These are phyloP conservation scores for Lentinula novae-zelandiae DNA, from an alignment of 1,284 basidiomycete genomes.

Conservation along the genomic window DNA sequence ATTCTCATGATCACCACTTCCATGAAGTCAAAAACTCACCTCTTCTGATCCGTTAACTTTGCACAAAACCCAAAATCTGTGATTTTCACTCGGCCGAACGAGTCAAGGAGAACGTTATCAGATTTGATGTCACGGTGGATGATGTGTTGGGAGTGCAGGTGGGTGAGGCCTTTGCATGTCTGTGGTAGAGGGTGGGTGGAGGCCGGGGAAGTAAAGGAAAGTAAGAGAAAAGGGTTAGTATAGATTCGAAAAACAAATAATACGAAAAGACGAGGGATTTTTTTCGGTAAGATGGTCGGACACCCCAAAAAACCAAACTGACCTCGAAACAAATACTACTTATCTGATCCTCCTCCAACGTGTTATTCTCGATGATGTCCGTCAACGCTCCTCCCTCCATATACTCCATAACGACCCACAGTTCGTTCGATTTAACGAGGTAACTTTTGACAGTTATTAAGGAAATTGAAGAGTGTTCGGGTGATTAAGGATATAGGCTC, in stretches of 20 bases:
- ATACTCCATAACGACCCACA: slow-evolving; percentile 99
- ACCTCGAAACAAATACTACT: slow-evolving; percentile 92
- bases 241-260: too few relatives aligned
- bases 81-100: slow-evolving; percentile 93
- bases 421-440: slow-evolving; percentile 84
- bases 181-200: slow-evolving; percentile 28
- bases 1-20: too few relatives aligned
- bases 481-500: not conserved
- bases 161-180: slow-evolving; percentile 94
- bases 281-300: too few relatives aligned
- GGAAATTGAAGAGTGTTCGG: not conserved
- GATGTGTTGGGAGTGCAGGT: slow-evolving; percentile 91
- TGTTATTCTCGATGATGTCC: slow-evolving; percentile 98
- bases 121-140: slow-evolving; percentile 99
- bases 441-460: slow-evolving; percentile 54
- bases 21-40: too few relatives aligned
- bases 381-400: slow-evolving; percentile 99
- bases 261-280: too few relatives aligned
- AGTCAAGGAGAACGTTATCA: slow-evolving; percentile 93
- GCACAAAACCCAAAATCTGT: slow-evolving; percentile 99
- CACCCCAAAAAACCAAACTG: not conserved
- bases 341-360: slow-evolving; percentile 95
- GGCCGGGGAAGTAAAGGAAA: not conserved
- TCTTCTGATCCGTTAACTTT: slow-evolving; percentile 76
- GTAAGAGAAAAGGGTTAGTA: too few relatives aligned